Evolutionary conservation across 2,329 filamentous ascomycete genomes (phyloP).

Genomic region (Thermomyces lanuginosus): DNA sequence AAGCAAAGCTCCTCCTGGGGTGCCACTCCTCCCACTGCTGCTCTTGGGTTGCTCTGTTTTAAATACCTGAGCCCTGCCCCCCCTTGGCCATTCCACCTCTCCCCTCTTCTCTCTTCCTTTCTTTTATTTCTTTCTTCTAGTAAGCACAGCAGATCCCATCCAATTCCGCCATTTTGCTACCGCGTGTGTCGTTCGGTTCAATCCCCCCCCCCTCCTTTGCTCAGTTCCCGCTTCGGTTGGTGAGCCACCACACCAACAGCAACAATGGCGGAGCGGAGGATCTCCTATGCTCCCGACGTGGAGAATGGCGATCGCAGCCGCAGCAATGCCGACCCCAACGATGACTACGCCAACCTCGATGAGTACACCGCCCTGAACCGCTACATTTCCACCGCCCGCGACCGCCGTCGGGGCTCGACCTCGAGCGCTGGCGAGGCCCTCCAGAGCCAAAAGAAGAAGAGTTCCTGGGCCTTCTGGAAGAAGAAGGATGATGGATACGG

Average conservation of each 20-base stretch:
- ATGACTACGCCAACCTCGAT: constrained; percentile 21
- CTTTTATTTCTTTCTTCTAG: no score
- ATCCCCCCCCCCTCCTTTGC: no score
- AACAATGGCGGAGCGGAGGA: constrained; percentile 31
- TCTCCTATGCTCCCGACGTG: constrained; percentile 29
- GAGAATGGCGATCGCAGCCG: constrained; percentile 26
- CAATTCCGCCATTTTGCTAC: no score
- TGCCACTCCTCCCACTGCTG: no score
- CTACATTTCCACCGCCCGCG: constrained; percentile 48
- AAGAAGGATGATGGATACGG: constrained; percentile 9
- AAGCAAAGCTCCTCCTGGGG: no score
- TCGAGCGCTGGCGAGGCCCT: constrained; percentile 22
- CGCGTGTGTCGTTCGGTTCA: no score
- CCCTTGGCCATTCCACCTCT: no score
- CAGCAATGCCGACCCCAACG: constrained; percentile 14
- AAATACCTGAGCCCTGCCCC: no score
- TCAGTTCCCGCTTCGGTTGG: constrained; percentile 20
- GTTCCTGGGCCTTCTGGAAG: constrained; percentile 40
- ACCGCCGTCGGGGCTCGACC: constrained; percentile 32
- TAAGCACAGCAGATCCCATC: no score
- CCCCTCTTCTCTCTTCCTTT: no score
- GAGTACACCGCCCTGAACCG: constrained; percentile 47
- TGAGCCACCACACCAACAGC: constrained; percentile 20
- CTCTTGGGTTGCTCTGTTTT: no score
- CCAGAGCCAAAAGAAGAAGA: constrained; percentile 30